Conservation (phyloP, 768 basidiomycete genomes). For the Kwoniella sp. region DNA sequence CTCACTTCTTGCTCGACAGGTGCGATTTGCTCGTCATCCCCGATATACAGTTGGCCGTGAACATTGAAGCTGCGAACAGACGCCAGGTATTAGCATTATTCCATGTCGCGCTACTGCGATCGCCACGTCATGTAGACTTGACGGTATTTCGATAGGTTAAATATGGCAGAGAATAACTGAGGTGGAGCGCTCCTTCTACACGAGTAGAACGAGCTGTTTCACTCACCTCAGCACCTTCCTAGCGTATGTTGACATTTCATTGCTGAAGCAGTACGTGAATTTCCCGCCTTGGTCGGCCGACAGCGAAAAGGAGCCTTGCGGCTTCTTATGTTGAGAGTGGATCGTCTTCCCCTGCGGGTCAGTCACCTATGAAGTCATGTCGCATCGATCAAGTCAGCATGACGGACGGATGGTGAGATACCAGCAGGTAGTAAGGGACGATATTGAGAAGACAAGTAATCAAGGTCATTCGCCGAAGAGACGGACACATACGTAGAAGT, state of each 20-base stretch:
- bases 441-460: background rate
- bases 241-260: conserved; percentile 95
- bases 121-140: too few species aligned
- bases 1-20: conserved; percentile 97
- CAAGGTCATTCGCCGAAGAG: too few species aligned
- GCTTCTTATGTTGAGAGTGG: conserved; percentile 79
- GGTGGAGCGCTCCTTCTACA: background rate
- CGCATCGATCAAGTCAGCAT: background rate
- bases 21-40: conserved; percentile 81
- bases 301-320: conserved; percentile 83
- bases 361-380: conserved; percentile 65
- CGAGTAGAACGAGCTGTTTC: too few species aligned
- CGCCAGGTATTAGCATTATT: too few species aligned
- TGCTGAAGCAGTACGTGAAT: conserved; percentile 96
- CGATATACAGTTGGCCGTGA: conserved; percentile 91
- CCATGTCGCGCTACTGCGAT: too few species aligned
- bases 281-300: conserved; percentile 85
- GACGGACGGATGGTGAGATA: too few species aligned
- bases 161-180: background rate
- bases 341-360: conserved; percentile 73
- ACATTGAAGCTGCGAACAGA: conserved; percentile 97
- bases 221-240: conserved; percentile 89
- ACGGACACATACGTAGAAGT: conserved; percentile 87
- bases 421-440: background rate
- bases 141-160: background rate